Evolutionary conservation across 768 basidiomycete species (phyloP).

Genomic region (Suillus plorans): DNA sequence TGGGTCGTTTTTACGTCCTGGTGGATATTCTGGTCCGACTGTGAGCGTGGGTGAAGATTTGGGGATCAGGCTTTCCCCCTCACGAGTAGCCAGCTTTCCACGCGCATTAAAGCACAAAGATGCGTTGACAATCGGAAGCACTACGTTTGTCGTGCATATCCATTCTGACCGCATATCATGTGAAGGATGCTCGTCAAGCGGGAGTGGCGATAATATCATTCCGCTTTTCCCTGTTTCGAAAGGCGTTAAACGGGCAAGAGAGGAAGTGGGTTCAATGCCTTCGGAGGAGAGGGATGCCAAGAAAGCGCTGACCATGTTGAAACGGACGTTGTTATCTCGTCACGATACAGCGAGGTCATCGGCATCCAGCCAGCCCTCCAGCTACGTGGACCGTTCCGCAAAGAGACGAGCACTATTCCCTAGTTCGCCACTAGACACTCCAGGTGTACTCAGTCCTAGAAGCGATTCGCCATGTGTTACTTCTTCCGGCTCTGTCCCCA

Average conservation of each 20-base stretch:
- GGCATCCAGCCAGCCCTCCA: constrained; percentile 15
- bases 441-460: constrained; percentile 40
- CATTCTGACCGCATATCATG: constrained; percentile 66
- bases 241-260: constrained; percentile 21
- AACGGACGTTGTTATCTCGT: constrained; percentile 58
- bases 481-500: constrained; percentile 12
- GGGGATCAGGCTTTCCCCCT: constrained; percentile 58
- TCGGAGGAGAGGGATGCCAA: constrained; percentile 49
- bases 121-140: constrained; percentile 63
- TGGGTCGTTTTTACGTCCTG: constrained; percentile 62
- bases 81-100: constrained; percentile 70
- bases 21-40: constrained; percentile 19
- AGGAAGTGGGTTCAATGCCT: constrained; percentile 12
- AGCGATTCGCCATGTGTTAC: constrained; percentile 21
- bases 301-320: constrained; percentile 65
- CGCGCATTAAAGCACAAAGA: constrained; percentile 64
- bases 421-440: constrained; percentile 49
- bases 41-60: constrained; percentile 17
- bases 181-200: constrained; percentile 53
- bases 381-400: constrained; percentile 71
- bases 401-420: constrained; percentile 63
- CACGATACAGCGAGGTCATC: constrained; percentile 29
- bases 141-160: constrained; percentile 69
- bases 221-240: constrained; percentile 44
- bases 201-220: constrained; percentile 46